These are phyloP conservation scores for Hypomontagnella monticulosa DNA, from an alignment of 495 filamentous ascomycete species.

Conservation along the genomic window DNA sequence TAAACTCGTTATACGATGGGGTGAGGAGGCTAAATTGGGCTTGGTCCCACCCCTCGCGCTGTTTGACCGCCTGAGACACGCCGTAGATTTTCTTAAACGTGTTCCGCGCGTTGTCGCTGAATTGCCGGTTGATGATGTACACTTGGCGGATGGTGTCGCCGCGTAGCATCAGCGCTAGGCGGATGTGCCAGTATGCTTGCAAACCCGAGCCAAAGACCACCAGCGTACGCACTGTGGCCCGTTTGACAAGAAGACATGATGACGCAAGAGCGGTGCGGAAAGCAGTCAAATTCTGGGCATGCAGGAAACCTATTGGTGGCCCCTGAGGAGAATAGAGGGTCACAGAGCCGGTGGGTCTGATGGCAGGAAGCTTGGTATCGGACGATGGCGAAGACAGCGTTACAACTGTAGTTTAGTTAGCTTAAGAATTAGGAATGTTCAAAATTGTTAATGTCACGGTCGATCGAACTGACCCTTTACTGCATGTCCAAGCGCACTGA, in stretches of 20 bases:
- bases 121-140: slow-evolving; percentile 77
- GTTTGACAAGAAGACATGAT: slow-evolving; percentile 75
- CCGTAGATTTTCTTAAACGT: slow-evolving; percentile 68
- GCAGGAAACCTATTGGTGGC: slow-evolving; percentile 78
- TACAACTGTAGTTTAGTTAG: slow-evolving; percentile 46
- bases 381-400: slow-evolving; percentile 47
- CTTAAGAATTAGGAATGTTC: not conserved
- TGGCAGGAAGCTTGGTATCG: slow-evolving; percentile 44
- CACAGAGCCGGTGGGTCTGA: slow-evolving; percentile 79
- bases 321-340: slow-evolving; percentile 75
- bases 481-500: slow-evolving; percentile 55
- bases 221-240: slow-evolving; percentile 73
- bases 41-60: slow-evolving; percentile 63
- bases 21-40: slow-evolving; percentile 77
- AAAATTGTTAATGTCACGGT: not conserved
- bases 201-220: slow-evolving; percentile 89
- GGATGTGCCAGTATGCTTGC: slow-evolving; percentile 94
- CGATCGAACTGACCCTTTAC: slow-evolving; percentile 55
- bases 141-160: slow-evolving; percentile 77
- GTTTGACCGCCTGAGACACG: slow-evolving; percentile 57
- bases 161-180: slow-evolving; percentile 78
- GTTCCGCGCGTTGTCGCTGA: slow-evolving; percentile 63
- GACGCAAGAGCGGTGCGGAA: slow-evolving; percentile 92
- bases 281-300: slow-evolving; percentile 86
- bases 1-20: slow-evolving; percentile 75